These are phyloP conservation scores for Nidula niveotomentosa DNA, from an alignment of 1,284 basidiomycete species.

Conservation along the genomic window DNA sequence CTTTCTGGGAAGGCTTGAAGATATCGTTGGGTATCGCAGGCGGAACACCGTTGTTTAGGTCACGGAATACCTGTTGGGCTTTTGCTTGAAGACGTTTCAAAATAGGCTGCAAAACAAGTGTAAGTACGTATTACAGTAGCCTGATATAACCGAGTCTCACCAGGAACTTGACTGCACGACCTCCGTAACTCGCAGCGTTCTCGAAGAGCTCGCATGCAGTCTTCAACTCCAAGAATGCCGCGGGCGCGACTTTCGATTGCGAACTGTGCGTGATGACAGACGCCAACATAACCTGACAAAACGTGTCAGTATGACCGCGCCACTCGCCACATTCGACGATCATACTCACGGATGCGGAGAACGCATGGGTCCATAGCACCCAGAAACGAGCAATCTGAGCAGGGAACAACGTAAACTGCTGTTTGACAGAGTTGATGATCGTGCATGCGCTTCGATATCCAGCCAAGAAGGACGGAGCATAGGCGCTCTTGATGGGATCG, in stretches of 20 bases:
- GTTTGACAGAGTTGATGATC: slow-evolving; percentile 45
- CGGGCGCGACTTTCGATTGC: slow-evolving; percentile 62
- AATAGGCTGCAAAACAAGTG: slow-evolving; percentile 42
- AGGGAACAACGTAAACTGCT: slow-evolving; percentile 56
- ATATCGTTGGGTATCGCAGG: slow-evolving; percentile 51
- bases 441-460: slow-evolving; percentile 64
- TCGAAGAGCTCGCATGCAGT: slow-evolving; percentile 62
- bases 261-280: slow-evolving; percentile 68
- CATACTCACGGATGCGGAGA: slow-evolving; percentile 54
- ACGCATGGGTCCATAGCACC: slow-evolving; percentile 70
- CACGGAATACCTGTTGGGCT: slow-evolving; percentile 53
- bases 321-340: not conserved
- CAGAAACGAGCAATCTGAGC: slow-evolving; percentile 62
- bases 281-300: slow-evolving; percentile 61
- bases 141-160: slow-evolving; percentile 32
- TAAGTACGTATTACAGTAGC: not conserved
- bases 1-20: slow-evolving; percentile 45
- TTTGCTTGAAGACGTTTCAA: slow-evolving; percentile 58
- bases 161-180: slow-evolving; percentile 64
- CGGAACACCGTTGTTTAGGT: slow-evolving; percentile 43
- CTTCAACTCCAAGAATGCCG: slow-evolving; percentile 61
- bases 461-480: slow-evolving; percentile 65
- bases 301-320: not conserved
- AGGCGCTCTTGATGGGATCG: slow-evolving; percentile 62
- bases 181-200: slow-evolving; percentile 55